Percentiles rank a stretch among this genome's conserved stretches.
phyloP scores from a whole-genome alignment of 148 eudicot genomes.

The Polygonum maritimum region DNA sequence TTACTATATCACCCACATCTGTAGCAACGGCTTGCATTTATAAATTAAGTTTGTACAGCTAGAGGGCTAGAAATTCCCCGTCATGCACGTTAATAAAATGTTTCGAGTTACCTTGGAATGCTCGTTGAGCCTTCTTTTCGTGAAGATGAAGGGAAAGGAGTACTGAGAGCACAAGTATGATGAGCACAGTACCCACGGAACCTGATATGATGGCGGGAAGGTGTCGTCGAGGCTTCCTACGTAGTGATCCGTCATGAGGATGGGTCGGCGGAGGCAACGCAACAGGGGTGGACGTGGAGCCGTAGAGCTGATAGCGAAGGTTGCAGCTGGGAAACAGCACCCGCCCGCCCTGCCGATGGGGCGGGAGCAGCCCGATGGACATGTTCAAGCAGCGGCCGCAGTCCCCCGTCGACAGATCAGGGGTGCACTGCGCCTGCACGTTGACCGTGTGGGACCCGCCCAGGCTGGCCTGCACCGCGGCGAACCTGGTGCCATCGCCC shows the following conservation, averaged over 20 bases:
- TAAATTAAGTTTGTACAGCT: too few species aligned
- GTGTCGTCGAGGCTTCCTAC: neutral
- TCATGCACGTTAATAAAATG: too few species aligned
- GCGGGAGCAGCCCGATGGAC: slow-evolving; percentile 9
- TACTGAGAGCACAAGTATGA: neutral
- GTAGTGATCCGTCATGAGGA: too few species aligned
- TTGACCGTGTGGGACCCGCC: neutral
- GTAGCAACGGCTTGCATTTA: neutral
- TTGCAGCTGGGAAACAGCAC: slow-evolving; percentile 25
- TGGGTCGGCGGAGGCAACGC: neutral
- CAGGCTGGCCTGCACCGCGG: slow-evolving; percentile 13
- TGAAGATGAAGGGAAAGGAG: neutral
- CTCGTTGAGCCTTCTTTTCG: neutral
- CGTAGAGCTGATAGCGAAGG: slow-evolving; percentile 17
- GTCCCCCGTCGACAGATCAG: slow-evolving; percentile 24
- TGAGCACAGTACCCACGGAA: neutral
- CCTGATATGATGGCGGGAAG: neutral
- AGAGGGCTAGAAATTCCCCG: too few species aligned
- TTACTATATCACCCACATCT: slow-evolving; percentile 7
- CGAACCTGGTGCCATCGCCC: slow-evolving; percentile 21
- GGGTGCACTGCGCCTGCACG: slow-evolving; percentile 42
- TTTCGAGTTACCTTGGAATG: neutral
- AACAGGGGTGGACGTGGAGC: neutral
- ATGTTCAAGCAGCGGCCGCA: slow-evolving; percentile 24
- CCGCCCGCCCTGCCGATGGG: slow-evolving; percentile 13